These are phyloP conservation scores for Antitrichia curtipendula DNA, from an alignment of 225 moss, liverwort and hornwort genomes.

Conservation along the genomic window DNA sequence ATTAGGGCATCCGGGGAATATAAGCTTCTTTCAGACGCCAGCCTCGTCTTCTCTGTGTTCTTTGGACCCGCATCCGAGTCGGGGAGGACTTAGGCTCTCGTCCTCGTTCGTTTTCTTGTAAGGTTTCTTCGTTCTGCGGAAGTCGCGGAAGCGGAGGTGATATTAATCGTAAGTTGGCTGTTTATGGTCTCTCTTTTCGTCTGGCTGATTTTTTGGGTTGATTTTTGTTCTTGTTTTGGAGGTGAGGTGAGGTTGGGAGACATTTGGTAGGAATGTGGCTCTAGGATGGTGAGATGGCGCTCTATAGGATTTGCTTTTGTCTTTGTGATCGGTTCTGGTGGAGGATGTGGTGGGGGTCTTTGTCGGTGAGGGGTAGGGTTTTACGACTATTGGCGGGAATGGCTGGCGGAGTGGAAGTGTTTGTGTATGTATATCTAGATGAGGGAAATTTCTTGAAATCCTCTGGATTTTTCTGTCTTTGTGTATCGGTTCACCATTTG, in stretches of 20 bases:
- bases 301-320: background rate
- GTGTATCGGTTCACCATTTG: background rate
- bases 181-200: background rate
- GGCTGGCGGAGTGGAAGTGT: background rate
- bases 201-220: background rate
- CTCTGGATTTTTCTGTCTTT: background rate
- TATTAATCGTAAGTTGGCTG: background rate
- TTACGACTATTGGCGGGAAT: background rate
- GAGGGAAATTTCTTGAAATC: background rate
- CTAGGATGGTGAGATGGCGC: background rate
- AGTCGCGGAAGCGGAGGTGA: background rate
- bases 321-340: background rate
- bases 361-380: conserved; percentile 6
- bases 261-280: background rate
- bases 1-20: conserved; percentile 8
- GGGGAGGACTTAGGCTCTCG: background rate
- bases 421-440: background rate
- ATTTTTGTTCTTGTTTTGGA: background rate
- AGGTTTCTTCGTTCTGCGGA: background rate
- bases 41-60: background rate
- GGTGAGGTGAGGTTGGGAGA: background rate
- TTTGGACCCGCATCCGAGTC: background rate
- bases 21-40: background rate
- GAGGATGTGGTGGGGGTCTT: background rate
- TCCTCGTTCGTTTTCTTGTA: background rate